Conservation (phyloP, 805 yeast genomes). For the Yamadazyma phyllophila region DNA sequence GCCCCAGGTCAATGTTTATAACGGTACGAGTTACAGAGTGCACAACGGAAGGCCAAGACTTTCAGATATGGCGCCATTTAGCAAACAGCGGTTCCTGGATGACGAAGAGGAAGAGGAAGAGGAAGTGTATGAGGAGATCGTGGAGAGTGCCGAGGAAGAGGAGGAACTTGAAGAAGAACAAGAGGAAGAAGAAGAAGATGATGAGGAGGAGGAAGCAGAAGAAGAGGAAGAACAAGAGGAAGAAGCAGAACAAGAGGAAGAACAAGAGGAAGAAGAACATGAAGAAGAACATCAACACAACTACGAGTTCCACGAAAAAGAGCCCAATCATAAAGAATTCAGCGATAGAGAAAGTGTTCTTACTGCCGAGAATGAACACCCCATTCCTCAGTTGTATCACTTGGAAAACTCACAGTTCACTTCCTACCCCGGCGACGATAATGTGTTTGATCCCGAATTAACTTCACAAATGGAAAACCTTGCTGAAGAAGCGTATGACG, state of each 20-base stretch:
- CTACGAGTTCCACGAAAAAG: too few relatives aligned
- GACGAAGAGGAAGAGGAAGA: slow-evolving; percentile 1
- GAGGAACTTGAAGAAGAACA: slow-evolving; percentile 7
- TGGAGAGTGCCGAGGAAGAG: too few relatives aligned
- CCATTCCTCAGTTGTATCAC: neutral
- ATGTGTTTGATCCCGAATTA: slow-evolving; percentile 10
- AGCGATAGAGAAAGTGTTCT: slow-evolving; percentile 6
- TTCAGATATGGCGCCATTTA: neutral
- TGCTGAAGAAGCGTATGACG: neutral
- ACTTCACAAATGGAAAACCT: slow-evolving; percentile 3
- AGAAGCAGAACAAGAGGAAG: slow-evolving; percentile 3
- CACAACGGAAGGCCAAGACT: slow-evolving; percentile 2
- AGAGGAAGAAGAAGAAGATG: slow-evolving; percentile 3
- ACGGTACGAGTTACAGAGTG: neutral
- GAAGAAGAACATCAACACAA: too few relatives aligned
- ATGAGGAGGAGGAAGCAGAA: slow-evolving; percentile 15
- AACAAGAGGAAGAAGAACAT: slow-evolving; percentile 6
- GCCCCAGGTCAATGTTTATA: neutral
- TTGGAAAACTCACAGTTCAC: slow-evolving; percentile 4
- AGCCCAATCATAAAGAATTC: neutral
- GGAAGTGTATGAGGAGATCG: slow-evolving; percentile 1
- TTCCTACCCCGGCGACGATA: neutral
- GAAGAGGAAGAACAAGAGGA: neutral
- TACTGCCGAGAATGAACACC: neutral
- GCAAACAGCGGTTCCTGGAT: slow-evolving; percentile 2